These are phyloP conservation scores for Phytophthora ohioensis DNA, from an alignment of 352 stramenopile species.

Conservation along the genomic window DNA sequence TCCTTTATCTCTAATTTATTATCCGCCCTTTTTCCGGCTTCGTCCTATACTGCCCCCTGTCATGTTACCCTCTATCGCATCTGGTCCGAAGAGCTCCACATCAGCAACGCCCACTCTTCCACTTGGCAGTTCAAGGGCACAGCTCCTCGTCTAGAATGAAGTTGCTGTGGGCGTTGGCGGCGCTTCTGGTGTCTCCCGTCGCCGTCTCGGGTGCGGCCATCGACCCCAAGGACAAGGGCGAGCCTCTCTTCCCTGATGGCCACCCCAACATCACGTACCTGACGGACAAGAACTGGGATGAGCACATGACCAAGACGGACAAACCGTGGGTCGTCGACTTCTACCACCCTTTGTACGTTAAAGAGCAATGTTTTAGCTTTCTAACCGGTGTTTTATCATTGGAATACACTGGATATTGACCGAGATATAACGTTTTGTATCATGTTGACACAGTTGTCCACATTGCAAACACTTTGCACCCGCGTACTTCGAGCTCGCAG, in stretches of 20 bases:
- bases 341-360: constrained; percentile 87
- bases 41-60: background rate
- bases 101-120: constrained; percentile 24
- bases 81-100: constrained; percentile 10
- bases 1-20: constrained; percentile 3
- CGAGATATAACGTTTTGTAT: constrained; percentile 21
- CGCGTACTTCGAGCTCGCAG: constrained; percentile 65
- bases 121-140: constrained; percentile 22
- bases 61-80: constrained; percentile 7
- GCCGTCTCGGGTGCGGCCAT: constrained; percentile 43
- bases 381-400: background rate
- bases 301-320: constrained; percentile 74
- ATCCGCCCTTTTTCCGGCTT: constrained; percentile 9
- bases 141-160: constrained; percentile 24
- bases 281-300: constrained; percentile 86
- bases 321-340: constrained; percentile 89
- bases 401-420: constrained; percentile 23
- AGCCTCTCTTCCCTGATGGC: constrained; percentile 79
- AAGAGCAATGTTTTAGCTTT: background rate
- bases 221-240: constrained; percentile 78
- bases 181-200: constrained; percentile 24
- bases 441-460: constrained; percentile 58
- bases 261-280: constrained; percentile 90
- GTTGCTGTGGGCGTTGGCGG: constrained; percentile 27
- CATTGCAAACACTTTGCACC: constrained; percentile 86